Conservation (phyloP, 2,329 filamentous ascomycete genomes). For the Fusarium coffeatum region DNA sequence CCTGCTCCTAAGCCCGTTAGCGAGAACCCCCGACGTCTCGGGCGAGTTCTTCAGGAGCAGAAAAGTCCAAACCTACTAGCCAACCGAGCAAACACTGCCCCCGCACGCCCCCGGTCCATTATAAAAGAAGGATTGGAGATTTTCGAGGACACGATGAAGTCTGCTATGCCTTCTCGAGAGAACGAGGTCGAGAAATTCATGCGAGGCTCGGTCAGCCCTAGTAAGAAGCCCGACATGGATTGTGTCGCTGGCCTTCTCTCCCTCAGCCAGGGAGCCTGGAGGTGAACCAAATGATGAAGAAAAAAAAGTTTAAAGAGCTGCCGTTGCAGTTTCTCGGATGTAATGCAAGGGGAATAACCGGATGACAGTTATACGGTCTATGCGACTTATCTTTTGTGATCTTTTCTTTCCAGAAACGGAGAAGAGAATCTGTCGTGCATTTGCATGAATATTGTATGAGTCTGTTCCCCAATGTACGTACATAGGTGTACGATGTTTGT, state of each 20-base stretch:
- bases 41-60: constrained; percentile 56
- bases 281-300: constrained; percentile 52
- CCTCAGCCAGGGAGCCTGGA: constrained; percentile 93
- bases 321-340: constrained; percentile 14
- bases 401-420: constrained; percentile 24
- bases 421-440: constrained; percentile 29
- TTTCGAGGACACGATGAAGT: constrained; percentile 62
- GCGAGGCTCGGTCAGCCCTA: constrained; percentile 71
- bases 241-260: constrained; percentile 90
- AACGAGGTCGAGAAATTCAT: constrained; percentile 82
- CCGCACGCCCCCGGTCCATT: constrained; percentile 49
- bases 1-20: constrained; percentile 42
- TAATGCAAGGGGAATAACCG: constrained; percentile 27
- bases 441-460: constrained; percentile 30
- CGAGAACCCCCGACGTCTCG: constrained; percentile 56
- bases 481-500: constrained; percentile 35
- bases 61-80: constrained; percentile 50
- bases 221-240: constrained; percentile 84
- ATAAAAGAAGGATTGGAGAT: constrained; percentile 58
- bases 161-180: constrained; percentile 40
- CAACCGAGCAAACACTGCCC: constrained; percentile 57
- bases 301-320: background rate
- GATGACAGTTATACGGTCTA: constrained; percentile 24
- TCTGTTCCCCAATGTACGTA: constrained; percentile 27
- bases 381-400: constrained; percentile 25